These are phyloP conservation scores for Coemansia sp. DNA, from an alignment of 192 early-diverging fungal species.

Conservation along the genomic window DNA sequence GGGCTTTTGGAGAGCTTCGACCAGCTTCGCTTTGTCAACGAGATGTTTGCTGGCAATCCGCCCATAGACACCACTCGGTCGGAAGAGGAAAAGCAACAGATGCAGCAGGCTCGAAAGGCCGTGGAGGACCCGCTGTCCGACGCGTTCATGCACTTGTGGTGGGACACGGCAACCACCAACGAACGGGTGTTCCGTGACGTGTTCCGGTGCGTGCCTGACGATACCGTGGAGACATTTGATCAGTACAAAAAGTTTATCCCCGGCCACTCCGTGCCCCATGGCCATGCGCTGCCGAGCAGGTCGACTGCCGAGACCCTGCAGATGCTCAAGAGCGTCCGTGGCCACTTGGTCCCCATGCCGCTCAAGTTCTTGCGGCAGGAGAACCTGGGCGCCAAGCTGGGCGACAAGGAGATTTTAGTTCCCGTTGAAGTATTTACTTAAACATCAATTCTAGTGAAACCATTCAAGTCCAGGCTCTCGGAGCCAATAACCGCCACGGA, in stretches of 20 bases:
- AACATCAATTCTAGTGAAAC: not conserved
- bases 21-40: conserved; percentile 46
- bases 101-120: conserved; percentile 8
- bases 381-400: conserved; percentile 51
- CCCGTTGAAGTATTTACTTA: conserved; percentile 54
- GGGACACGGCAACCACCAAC: conserved; percentile 61
- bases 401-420: conserved; percentile 50
- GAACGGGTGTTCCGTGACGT: conserved; percentile 71
- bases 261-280: conserved; percentile 37
- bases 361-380: conserved; percentile 52
- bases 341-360: conserved; percentile 51
- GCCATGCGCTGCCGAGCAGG: conserved; percentile 33
- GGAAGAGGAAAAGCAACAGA: conserved; percentile 11
- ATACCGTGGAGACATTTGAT: conserved; percentile 66
- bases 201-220: conserved; percentile 84
- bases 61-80: conserved; percentile 28
- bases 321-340: conserved; percentile 35
- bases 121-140: conserved; percentile 70
- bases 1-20: conserved; percentile 61
- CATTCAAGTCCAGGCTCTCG: conserved; percentile 29
- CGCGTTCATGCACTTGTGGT: conserved; percentile 65
- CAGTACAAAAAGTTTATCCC: conserved; percentile 54
- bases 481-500: conserved; percentile 49
- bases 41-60: conserved; percentile 41
- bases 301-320: conserved; percentile 27